A percentile compares a stretch with the other conserved stretches of the same genome.
phyloP scores from a whole-genome alignment of 495 filamentous ascomycete species.

The Hypomontagnella submonticulosa region DNA sequence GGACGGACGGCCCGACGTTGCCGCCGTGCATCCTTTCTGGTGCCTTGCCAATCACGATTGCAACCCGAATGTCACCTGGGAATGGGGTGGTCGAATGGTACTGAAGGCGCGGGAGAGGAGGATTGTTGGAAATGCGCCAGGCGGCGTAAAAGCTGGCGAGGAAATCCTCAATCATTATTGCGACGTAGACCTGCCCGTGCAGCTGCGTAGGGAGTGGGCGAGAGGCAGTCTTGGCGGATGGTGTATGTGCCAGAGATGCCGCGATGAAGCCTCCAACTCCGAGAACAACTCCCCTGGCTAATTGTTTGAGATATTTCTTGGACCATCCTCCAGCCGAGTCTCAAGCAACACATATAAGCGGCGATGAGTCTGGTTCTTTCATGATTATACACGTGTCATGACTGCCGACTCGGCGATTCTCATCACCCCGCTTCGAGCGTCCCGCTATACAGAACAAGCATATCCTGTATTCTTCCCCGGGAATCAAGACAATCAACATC shows the following conservation, averaged over 20 bases:
- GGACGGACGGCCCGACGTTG: constrained; percentile 81
- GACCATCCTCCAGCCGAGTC: background rate
- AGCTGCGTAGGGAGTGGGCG: constrained; percentile 88
- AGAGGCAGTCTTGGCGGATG: constrained; percentile 82
- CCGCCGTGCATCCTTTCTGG: constrained; percentile 70
- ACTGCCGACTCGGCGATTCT: constrained; percentile 31
- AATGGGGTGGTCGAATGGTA: constrained; percentile 87
- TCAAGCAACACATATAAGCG: constrained; percentile 18
- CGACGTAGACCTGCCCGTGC: constrained; percentile 81
- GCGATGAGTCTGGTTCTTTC: constrained; percentile 36
- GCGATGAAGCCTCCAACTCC: constrained; percentile 56
- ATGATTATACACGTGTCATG: constrained; percentile 44
- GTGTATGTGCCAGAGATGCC: constrained; percentile 85
- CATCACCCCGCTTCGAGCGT: constrained; percentile 23
- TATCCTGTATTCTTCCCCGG: constrained; percentile 1
- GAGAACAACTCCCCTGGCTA: constrained; percentile 34
- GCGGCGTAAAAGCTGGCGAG: constrained; percentile 76
- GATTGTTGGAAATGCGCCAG: constrained; percentile 50
- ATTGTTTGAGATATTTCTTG: constrained; percentile 7
- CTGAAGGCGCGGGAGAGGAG: constrained; percentile 64
- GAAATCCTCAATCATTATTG: constrained; percentile 96
- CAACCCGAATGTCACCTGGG: constrained; percentile 93
- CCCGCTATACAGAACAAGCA: constrained; percentile 6
- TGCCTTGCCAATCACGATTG: constrained; percentile 89
- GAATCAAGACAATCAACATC: background rate